Evolutionary conservation across 371 early-diverging fungal species (phyloP), one percentile per base, ranked within the genome.

Genomic region (Syncephalastrum racemosum): DNA sequence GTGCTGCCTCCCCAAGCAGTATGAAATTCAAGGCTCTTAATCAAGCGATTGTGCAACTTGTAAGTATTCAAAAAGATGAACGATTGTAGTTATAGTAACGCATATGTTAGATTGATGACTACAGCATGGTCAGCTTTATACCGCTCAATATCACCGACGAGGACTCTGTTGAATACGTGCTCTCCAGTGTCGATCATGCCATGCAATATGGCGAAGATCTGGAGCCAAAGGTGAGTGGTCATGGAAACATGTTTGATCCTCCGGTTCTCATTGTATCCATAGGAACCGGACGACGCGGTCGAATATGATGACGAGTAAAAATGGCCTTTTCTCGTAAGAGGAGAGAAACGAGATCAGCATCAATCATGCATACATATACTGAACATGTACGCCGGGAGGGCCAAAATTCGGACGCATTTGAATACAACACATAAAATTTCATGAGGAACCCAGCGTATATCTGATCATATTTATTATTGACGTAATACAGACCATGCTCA

Each of bases 171-270:
- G 88, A 87, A 19, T 82, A 87, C 27, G 80, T 98, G 7, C 71
- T 98, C 23, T 87, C 88, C 15, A 90, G 90, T 51, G 88, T 97
- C 7, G 99, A 99, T 73, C 90, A 92, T 64, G 93, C 97, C 0
- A 86, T 97, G 47, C 99, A 99, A 73, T 96, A 90, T 72, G 97
- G 95, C 27, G 99, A 99, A 77, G 99, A 96, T 70, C 74, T 87
- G 39, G 98, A 98, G 61, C 95, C 96, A 20, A 90, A 90, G 75
- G 95, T 73, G 88, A 65, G 22, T 43, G 8, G 47, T 45, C 14
- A 19, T 42, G 54, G 23, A 40, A 20, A 18, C 4, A 22, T 43
- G 23, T 14, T 43, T 61, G 50, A 53, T 47, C n/a, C 25, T 45
- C 58, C 50, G 36, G 6, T 31, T 27, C 47, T 62, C 41, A 46